Evolutionary conservation across 78 protist species (phyloP), one percentile per base, ranked within the genome.

Genomic region (Polysphondylium violaceum): DNA sequence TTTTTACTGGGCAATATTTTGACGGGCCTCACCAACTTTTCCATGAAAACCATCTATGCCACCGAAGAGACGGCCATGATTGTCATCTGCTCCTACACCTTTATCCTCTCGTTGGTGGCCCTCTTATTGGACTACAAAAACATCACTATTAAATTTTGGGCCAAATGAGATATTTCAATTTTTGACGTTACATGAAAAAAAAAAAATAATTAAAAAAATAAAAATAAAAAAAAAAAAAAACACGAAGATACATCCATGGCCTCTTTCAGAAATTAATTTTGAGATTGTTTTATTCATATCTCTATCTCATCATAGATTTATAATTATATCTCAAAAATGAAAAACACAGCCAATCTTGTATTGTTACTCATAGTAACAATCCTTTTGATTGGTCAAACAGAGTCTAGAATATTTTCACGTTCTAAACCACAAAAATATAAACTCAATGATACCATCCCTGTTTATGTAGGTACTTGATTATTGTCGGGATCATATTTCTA

Each of bases 11-110:
- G 97, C 36, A 96, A 96, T 29, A 40, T 96, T 4, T 40, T 53
- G 33, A 95, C 97, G 27, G 98, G 98, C 23, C 44, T 73, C 19
- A 86, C 95, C 6, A 96, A 96, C 43, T 69, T 83, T 38, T 64
- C 76, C 5, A 83, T 83, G 27, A 41, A 69, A 23, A 83, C 91
- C 4, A 83, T 83, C 50, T 83, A 83, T 58, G 69, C 91, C 3
- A 44, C 58, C 1, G 23, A 12, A 27, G 91, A 83, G 12, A 63
- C 63, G 23, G 51, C 91, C 23, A 83, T 83, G 47, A 29, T 27
- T 17, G 14, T 83, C 23, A 83, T 83, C 1, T 56, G 59, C 1
- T 41, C 59, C 6, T 83, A 83, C 51, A 67, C 89, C 3, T 67
- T 58, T 11, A 25, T 43, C 43, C 38, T 79, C 44, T 72, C 65